These are phyloP conservation scores for Claviceps pazoutovae DNA, from an alignment of 2,329 filamentous ascomycete genomes.

Conservation along the genomic window DNA sequence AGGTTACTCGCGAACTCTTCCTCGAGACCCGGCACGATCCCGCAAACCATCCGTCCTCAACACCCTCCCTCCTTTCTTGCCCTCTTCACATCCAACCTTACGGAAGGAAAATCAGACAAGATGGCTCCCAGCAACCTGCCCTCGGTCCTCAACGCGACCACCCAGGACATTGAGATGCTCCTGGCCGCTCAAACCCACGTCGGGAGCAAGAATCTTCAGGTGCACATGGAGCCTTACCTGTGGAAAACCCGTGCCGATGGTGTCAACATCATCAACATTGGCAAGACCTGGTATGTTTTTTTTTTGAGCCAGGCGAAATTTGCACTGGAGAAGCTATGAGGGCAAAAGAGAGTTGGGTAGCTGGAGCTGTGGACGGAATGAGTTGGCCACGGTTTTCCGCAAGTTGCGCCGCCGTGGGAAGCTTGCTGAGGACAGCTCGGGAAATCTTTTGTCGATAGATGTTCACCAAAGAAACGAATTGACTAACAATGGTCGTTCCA, in stretches of 20 bases:
- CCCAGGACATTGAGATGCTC: slow-evolving; percentile 98
- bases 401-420: neutral
- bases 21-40: slow-evolving; percentile 12
- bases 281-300: slow-evolving; percentile 87
- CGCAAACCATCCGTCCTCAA: slow-evolving; percentile 9
- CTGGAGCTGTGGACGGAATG: neutral
- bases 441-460: no score
- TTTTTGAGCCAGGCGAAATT: neutral
- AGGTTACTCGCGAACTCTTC: slow-evolving; percentile 30
- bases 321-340: no score
- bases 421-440: neutral
- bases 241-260: slow-evolving; percentile 99
- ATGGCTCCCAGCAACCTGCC: slow-evolving; percentile 95
- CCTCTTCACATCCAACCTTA: slow-evolving; percentile 15
- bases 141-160: slow-evolving; percentile 89
- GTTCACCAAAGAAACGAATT: neutral
- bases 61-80: slow-evolving; percentile 14
- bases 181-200: slow-evolving; percentile 93
- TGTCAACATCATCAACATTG: slow-evolving; percentile 98
- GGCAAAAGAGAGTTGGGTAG: no score
- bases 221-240: slow-evolving; percentile 98
- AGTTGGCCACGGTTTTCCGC: neutral
- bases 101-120: slow-evolving; percentile 41
- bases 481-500: slow-evolving; percentile 22
- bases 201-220: slow-evolving; percentile 97